Evolutionary conservation across 1,139 yeast species (phyloP), one percentile per base, ranked within the genome.

Genomic region (Zygotorulaspora mrakii): DNA sequence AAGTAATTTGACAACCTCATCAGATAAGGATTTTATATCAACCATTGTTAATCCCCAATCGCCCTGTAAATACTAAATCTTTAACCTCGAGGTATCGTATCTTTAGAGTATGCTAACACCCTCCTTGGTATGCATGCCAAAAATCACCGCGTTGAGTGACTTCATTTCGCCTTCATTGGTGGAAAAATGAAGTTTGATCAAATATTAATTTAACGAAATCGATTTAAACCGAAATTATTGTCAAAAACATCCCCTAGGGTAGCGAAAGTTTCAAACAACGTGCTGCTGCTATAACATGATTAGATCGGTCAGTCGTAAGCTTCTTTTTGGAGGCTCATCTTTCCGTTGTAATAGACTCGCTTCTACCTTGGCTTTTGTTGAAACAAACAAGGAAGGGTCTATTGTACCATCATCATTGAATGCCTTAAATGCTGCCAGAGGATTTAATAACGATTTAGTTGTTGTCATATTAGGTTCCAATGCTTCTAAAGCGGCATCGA

Each of bases 311-410:
- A 12, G 37, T 17, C 33, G 37, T 16, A 28, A 23, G 13, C 22
- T 40, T 12, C 27, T 25, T 27, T 17, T 32, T 17, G 14, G 26
- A 12, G 33, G 33, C 12, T 33, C 35, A 13, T 16, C 31, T 17
- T 17, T 35, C 16, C 40, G 33, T 24, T 25, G 31, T 23, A 24
- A 23, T 14, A 59, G 73, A 46, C 54, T 65, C 17, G 68, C 71
- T 35, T 77, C 83, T 28, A 86, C 96, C 0, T 71, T 89, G 54
- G 82, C 94, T 1, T 76, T 85, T 50, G 66, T 88, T 33, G 96
- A 88, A 65, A 69, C 79, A 32, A 53, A 63, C 16, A 53, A 65
- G 10, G 66, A 68, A 9, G 79, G 79, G 11, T 54, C 69, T 3
- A 66, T 85, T 39, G 66, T 82, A 1, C 77, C 94, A 2, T 77